Conservation (phyloP, 768 basidiomycete species). For the Guyanaporus albipodus region DNA sequence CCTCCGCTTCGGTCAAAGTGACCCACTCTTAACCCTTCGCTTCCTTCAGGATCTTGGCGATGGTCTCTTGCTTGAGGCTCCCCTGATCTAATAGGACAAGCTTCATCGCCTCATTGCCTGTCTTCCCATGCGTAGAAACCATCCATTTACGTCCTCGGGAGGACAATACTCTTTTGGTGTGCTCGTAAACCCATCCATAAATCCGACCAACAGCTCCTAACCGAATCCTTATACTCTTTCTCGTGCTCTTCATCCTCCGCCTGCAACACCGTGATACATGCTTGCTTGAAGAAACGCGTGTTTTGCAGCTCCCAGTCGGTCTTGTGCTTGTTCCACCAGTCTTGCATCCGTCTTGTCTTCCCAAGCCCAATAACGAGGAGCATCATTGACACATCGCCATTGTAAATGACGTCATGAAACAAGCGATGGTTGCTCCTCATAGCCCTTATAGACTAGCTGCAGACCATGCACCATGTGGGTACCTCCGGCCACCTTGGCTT, state of each 20-base stretch:
- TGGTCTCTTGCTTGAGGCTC: conserved; percentile 7
- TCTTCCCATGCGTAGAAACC: conserved; percentile 18
- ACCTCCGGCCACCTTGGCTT: conserved; percentile 24
- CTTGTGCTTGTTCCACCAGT: conserved; percentile 31
- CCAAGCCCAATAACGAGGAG: conserved; percentile 40
- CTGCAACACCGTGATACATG: conserved; percentile 28
- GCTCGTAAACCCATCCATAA: conserved; percentile 1
- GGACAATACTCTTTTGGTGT: conserved; percentile 4
- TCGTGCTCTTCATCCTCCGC: conserved; percentile 18
- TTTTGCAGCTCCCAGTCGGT: conserved; percentile 4
- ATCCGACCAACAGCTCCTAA: conserved; percentile 10
- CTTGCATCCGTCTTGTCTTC: conserved; percentile 28
- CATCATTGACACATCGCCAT: conserved; percentile 32
- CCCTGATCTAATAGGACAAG: conserved; percentile 10
- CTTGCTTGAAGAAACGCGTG: conserved; percentile 18
- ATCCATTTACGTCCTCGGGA: conserved; percentile 4
- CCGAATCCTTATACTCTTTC: conserved; percentile 17
- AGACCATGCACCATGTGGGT: conserved; percentile 40
- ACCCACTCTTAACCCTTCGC: conserved; percentile 11
- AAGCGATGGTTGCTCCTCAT: conserved; percentile 36
- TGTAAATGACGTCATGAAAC: conserved; percentile 38
- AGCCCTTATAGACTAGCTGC: conserved; percentile 32
- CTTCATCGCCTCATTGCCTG: conserved; percentile 13
- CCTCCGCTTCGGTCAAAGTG: conserved; percentile 6
- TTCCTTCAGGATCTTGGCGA: conserved; percentile 13